Conservation (phyloP, 2,329 filamentous ascomycete species). For the Fulvia fulva region DNA sequence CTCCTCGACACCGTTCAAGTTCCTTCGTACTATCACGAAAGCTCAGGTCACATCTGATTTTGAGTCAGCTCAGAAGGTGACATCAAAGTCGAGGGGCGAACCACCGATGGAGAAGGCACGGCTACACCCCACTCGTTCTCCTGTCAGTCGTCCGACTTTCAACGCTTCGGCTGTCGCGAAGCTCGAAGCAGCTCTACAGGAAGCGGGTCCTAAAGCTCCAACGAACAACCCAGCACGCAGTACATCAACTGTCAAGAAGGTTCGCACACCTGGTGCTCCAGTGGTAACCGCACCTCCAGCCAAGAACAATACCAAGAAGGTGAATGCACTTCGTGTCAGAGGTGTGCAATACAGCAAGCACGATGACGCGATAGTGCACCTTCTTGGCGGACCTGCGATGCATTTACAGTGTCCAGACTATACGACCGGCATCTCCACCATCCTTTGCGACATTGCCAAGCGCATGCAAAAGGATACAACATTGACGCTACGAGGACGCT, state of each 20-base stretch:
- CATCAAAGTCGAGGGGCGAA: too few relatives aligned
- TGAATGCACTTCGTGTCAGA: not conserved
- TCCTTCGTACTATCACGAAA: too few relatives aligned
- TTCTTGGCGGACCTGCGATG: not conserved
- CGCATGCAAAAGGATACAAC: not conserved
- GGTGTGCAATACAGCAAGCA: not conserved
- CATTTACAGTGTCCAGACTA: not conserved
- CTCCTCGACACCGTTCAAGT: not conserved
- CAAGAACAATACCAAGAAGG: not conserved
- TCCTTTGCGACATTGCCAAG: not conserved
- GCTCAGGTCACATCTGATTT: too few relatives aligned
- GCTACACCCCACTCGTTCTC: too few relatives aligned
- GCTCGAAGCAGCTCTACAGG: too few relatives aligned
- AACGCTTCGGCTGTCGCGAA: too few relatives aligned
- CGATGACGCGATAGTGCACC: not conserved
- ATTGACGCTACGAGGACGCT: not conserved
- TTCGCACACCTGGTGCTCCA: too few relatives aligned
- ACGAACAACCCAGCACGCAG: too few relatives aligned
- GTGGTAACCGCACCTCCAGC: not conserved
- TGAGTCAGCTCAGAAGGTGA: too few relatives aligned
- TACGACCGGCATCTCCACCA: not conserved
- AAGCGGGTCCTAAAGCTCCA: too few relatives aligned
- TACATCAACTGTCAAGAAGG: not conserved
- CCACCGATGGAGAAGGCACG: too few relatives aligned
- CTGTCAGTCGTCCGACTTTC: too few relatives aligned